Evolutionary conservation across 176 grass and related monocot genomes (phyloP).

Genomic region (Ananas comosus): DNA sequence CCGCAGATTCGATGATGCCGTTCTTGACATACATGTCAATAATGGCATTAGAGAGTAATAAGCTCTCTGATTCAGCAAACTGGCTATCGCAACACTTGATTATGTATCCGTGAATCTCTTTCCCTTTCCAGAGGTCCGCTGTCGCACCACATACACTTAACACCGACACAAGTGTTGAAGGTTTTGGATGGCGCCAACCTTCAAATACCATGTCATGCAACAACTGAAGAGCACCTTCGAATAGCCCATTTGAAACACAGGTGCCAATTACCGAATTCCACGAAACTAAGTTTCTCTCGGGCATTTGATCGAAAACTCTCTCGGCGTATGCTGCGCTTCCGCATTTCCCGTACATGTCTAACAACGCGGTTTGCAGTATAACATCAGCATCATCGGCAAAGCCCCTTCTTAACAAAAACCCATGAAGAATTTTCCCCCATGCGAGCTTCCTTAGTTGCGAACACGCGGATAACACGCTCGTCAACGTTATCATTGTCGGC

Average conservation of each 20-base stretch:
- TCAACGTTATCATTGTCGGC: constrained; percentile 17
- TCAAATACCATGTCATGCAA: constrained; percentile 10
- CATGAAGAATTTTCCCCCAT: constrained; percentile 26
- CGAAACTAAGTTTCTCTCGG: constrained; percentile 9
- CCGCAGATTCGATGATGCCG: neutral
- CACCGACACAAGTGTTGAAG: neutral
- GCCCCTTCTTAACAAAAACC: constrained; percentile 15
- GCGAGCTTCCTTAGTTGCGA: constrained; percentile 9
- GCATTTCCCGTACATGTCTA: constrained; percentile 32
- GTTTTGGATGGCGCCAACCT: neutral
- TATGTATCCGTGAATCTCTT: constrained; percentile 13
- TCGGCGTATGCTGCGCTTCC: constrained; percentile 6
- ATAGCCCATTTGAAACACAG: constrained; percentile 6
- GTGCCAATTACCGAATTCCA: constrained; percentile 18
- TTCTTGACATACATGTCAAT: constrained; percentile 17
- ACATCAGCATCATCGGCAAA: constrained; percentile 19
- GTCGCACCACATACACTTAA: constrained; percentile 8
- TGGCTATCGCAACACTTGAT: neutral
- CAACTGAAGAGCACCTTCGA: constrained; percentile 1
- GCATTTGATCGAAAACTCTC: constrained; percentile 8
- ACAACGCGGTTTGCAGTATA: constrained; percentile 22
- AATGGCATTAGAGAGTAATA: constrained; percentile 3
- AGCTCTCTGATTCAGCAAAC: neutral
- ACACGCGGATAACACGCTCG: neutral
- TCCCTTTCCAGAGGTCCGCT: constrained; percentile 7